Base-by-base conservation (phyloP, 1,139 yeast species). In the Taphrina sp. region DNA sequence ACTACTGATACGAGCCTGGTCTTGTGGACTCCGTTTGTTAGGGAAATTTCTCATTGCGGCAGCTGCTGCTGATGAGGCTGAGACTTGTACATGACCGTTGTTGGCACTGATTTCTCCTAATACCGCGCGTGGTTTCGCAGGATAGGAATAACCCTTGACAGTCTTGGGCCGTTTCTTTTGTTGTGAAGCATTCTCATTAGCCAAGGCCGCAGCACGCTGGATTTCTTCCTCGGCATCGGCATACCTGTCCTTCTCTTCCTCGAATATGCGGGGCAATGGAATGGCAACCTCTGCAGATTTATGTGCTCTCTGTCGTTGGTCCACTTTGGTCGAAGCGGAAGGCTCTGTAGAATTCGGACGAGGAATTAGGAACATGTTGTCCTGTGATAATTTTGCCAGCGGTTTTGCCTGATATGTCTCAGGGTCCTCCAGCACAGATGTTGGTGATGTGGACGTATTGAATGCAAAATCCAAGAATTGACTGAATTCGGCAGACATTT, bases 401-500 rank as follows among this genome's bases (percentile, higher is more conserved):
- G 54, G 39, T 33, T 37, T 33, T 10, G 42, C 55, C 38, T 41
- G 49, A 23, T 44, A 56, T 16, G 53, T 38, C 24, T 31, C 49
- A 22, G 52, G 56, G 14, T 33, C 46, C 8, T 39, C 39, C 28
- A 44, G 26, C 19, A 38, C 34, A 5, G 52, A 24, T 3, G 46
- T 53, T 1, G 41, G 44, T 17, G 57, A 38, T 1, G 36, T 28
- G 4, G 53, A 29, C 0, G 38, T 36, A 38, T 52, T 52, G 55
- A 57, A 57, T 17, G 59, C 59, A 3, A 38, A 19, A 10, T 57
- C 59, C 24, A 52, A 36, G 28, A 46, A 43, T 14, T 45, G 54
- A 17, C 56, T 59, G 36, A 57, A 57, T 14, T 57, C 59, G 8
- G 58, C 58, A 17, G 57, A 53, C 31, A 53, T 42, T 22, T 53